These are phyloP conservation scores for Fusarium goolgardi DNA, from an alignment of 2,329 filamentous ascomycete species.

Conservation along the genomic window DNA sequence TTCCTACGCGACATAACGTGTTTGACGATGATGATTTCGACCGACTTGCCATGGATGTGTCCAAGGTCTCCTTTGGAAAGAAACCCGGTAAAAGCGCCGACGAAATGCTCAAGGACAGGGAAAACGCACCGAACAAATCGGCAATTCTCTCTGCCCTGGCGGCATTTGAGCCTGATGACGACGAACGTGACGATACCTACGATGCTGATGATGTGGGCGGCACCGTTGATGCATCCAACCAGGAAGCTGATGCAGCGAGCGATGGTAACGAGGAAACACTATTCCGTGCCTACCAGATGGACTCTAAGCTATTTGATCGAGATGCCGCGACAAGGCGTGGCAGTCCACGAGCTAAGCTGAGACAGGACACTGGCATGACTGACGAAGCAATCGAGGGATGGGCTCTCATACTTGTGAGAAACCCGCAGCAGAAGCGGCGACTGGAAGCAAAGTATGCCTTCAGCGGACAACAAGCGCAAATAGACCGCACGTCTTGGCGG, in stretches of 20 bases:
- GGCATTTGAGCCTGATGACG: conserved; percentile 91
- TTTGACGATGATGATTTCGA: conserved; percentile 87
- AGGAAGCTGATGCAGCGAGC: conserved; percentile 60
- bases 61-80: conserved; percentile 83
- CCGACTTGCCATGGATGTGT: conserved; percentile 72
- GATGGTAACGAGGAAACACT: conserved; percentile 76
- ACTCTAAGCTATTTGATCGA: conserved; percentile 74
- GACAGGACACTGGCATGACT: conserved; percentile 84
- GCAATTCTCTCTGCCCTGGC: conserved; percentile 89
- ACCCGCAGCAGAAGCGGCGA: conserved; percentile 73
- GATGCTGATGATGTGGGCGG: conserved; percentile 93
- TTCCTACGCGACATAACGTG: conserved; percentile 74
- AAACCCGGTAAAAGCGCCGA: conserved; percentile 74
- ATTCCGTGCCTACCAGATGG: conserved; percentile 76
- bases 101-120: conserved; percentile 73
- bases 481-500: conserved; percentile 75
- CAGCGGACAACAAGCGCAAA: conserved; percentile 71
- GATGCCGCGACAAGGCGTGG: conserved; percentile 77
- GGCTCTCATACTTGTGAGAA: conserved; percentile 84
- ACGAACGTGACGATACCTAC: conserved; percentile 97
- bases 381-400: conserved; percentile 96
- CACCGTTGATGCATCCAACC: conserved; percentile 77
- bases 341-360: conserved; percentile 70
- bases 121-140: conserved; percentile 77
- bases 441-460: conserved; percentile 79